Conservation (phyloP, 495 filamentous ascomycete genomes). For the Trichocladium uniseriatum region DNA sequence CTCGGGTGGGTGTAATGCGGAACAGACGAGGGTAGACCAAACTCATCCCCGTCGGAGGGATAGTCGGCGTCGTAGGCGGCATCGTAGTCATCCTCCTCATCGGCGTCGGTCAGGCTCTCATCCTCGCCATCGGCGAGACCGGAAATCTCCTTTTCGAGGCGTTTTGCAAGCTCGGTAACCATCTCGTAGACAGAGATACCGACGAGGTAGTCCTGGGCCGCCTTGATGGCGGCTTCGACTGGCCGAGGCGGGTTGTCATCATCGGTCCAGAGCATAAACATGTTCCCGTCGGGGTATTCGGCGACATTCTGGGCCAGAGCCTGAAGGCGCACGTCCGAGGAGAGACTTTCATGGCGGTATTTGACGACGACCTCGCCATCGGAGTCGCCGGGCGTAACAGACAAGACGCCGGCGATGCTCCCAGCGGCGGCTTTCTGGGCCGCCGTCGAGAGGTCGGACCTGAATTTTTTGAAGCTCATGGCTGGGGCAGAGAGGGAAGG, state of each 20-base stretch:
- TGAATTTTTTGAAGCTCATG: constrained; percentile 30
- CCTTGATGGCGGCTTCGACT: constrained; percentile 2
- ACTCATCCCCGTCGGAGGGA: constrained; percentile 21
- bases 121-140: constrained; percentile 27
- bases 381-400: constrained; percentile 13
- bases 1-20: background rate
- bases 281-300: constrained; percentile 56
- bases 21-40: constrained; percentile 7
- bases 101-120: constrained; percentile 24
- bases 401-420: constrained; percentile 13
- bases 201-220: constrained; percentile 14
- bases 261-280: constrained; percentile 50
- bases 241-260: constrained; percentile 33
- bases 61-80: constrained; percentile 26
- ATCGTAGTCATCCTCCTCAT: constrained; percentile 22
- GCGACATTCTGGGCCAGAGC: constrained; percentile 36
- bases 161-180: constrained; percentile 35
- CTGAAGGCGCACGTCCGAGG: constrained; percentile 15
- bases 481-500: background rate
- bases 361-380: constrained; percentile 26
- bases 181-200: constrained; percentile 39
- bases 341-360: constrained; percentile 15
- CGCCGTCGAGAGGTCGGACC: constrained; percentile 23
- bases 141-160: constrained; percentile 27
- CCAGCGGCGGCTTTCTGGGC: constrained; percentile 21